Percentiles rank a stretch among this genome's conserved stretches.
Conservation (phyloP, 2,329 filamentous ascomycete species). For the Fusarium sp. region DNA sequence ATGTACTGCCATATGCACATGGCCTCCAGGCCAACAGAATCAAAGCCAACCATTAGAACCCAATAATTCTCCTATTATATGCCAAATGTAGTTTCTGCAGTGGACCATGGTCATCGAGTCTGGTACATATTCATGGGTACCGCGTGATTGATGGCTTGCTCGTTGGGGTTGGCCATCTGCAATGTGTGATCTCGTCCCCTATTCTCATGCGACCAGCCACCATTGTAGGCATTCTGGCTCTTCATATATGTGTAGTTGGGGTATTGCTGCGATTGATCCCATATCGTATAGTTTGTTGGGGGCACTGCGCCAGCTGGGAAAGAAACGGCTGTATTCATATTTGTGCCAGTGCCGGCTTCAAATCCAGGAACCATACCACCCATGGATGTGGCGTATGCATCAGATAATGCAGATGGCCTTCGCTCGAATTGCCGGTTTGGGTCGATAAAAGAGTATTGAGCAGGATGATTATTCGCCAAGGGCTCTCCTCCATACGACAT, state of each 20-base stretch:
- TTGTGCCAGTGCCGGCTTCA: conserved; percentile 54
- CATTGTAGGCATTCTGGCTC: conserved; percentile 54
- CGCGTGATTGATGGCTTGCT: conserved; percentile 28
- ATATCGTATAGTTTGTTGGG: conserved; percentile 58
- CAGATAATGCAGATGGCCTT: conserved; percentile 59
- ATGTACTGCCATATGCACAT: conserved; percentile 1
- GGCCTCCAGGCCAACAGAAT: background rate
- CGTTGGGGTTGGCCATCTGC: conserved; percentile 21
- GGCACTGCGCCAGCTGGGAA: conserved; percentile 58
- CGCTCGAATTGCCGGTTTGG: conserved; percentile 61
- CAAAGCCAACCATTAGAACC: conserved; percentile 4
- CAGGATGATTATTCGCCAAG: conserved; percentile 53
- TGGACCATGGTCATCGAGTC: conserved; percentile 17
- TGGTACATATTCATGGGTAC: conserved; percentile 31
- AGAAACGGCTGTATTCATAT: conserved; percentile 49
- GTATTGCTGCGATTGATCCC: conserved; percentile 60
- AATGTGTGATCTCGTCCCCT: conserved; percentile 23
- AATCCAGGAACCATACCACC: conserved; percentile 56
- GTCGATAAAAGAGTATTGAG: conserved; percentile 59
- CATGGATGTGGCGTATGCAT: conserved; percentile 61
- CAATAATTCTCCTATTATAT: background rate
- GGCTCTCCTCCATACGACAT: conserved; percentile 65
- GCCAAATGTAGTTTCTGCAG: conserved; percentile 2
- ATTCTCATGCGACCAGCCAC: conserved; percentile 55
- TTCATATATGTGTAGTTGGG: conserved; percentile 55